phyloP scores from a whole-genome alignment of 2,329 filamentous ascomycete species.

The Colletotrichum higginsianum region DNA sequence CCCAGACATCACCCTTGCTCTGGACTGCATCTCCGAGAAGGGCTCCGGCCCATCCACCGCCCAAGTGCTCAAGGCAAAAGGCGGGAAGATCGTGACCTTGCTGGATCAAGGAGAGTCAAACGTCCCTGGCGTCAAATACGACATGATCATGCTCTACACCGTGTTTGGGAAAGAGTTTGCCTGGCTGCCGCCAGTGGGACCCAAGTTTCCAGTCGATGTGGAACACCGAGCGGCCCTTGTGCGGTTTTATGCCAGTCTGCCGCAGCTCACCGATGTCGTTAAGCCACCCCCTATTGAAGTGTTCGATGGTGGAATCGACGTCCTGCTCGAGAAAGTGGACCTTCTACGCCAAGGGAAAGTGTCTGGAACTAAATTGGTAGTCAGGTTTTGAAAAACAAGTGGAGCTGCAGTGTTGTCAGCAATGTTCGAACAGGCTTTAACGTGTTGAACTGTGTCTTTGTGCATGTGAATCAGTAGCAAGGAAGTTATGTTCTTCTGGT shows the following conservation, averaged over 20 bases:
- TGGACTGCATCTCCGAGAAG: constrained; percentile 52
- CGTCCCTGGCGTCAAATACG: constrained; percentile 43
- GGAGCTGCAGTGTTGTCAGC: too few species aligned
- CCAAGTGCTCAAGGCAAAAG: constrained; percentile 45
- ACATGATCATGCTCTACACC: constrained; percentile 47
- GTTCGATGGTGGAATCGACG: constrained; percentile 42
- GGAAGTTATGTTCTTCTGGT: too few species aligned
- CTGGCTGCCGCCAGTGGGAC: constrained; percentile 48
- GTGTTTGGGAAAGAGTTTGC: constrained; percentile 46
- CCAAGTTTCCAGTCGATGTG: constrained; percentile 49
- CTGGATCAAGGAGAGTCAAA: constrained; percentile 44
- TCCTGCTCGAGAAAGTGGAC: constrained; percentile 41
- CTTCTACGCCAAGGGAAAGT: constrained; percentile 45
- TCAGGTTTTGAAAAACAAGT: constrained; percentile 4
- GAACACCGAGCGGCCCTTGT: constrained; percentile 45
- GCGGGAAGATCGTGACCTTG: constrained; percentile 49
- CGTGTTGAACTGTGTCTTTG: too few species aligned
- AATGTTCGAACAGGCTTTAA: too few species aligned
- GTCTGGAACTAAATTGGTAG: constrained; percentile 45
- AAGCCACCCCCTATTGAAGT: constrained; percentile 44
- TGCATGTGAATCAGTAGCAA: too few species aligned
- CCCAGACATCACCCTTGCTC: constrained; percentile 47
- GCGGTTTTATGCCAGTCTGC: constrained; percentile 45
- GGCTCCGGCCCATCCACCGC: constrained; percentile 48
- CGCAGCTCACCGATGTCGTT: constrained; percentile 32